These are phyloP conservation scores for Allium cepa DNA, from an alignment of 106 monocot genomes.

Conservation along the genomic window DNA sequence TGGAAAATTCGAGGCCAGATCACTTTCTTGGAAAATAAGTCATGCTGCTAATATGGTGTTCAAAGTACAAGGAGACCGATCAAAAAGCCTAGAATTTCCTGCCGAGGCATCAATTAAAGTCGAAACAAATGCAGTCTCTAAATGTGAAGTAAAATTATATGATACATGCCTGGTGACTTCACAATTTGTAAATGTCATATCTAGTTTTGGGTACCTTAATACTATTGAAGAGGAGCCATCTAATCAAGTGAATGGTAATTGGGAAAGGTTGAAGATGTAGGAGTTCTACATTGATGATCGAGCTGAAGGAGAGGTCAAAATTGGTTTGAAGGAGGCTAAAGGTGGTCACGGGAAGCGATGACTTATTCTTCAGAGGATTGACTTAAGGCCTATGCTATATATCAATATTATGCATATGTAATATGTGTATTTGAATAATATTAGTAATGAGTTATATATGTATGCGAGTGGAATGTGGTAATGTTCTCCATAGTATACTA, in stretches of 20 bases:
- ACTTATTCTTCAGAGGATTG: slow-evolving; percentile 31
- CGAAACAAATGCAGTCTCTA: slow-evolving; percentile 4
- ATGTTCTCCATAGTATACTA: no score
- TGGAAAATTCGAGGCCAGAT: slow-evolving; percentile 21
- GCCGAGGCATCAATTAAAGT: slow-evolving; percentile 18
- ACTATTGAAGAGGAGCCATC: neutral
- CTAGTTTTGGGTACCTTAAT: neutral
- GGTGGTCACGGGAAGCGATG: slow-evolving; percentile 29
- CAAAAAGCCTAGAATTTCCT: slow-evolving; percentile 6
- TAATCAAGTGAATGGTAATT: slow-evolving; percentile 5
- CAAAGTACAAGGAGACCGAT: slow-evolving; percentile 15
- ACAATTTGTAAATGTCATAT: neutral
- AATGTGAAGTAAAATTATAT: neutral
- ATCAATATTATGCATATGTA: no score
- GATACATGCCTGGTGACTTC: neutral
- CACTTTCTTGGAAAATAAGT: slow-evolving; percentile 39
- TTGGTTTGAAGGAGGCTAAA: slow-evolving; percentile 19
- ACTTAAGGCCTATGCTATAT: slow-evolving; percentile 17
- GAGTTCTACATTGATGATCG: slow-evolving; percentile 26
- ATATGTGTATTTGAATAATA: no score
- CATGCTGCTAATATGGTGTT: slow-evolving; percentile 56
- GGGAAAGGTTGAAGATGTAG: slow-evolving; percentile 33
- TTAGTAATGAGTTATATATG: no score
- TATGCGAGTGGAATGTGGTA: no score
- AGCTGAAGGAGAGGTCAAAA: slow-evolving; percentile 23